Evolutionary conservation across 2,329 filamentous ascomycete species (phyloP).

Genomic region (Sporothrix luriei): DNA sequence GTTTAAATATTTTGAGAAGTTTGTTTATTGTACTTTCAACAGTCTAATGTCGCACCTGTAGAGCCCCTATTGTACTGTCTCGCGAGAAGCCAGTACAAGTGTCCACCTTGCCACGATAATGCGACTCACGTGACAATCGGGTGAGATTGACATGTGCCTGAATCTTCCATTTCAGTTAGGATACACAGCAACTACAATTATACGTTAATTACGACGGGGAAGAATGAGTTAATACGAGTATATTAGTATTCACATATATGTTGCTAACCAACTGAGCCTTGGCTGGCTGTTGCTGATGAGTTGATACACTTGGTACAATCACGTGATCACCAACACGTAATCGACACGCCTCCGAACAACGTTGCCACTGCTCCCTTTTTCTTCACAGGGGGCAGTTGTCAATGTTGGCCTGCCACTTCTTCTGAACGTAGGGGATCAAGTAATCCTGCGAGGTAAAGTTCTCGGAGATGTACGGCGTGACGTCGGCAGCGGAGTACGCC

Average conservation of each 20-base stretch:
- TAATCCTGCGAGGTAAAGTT: constrained; percentile 48
- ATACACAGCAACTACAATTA: not conserved
- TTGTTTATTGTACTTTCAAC: not conserved
- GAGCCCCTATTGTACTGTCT: no score
- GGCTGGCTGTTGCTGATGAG: not conserved
- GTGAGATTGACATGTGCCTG: not conserved
- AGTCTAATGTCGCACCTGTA: no score
- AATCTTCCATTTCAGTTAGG: not conserved
- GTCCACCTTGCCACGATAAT: no score
- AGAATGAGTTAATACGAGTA: not conserved
- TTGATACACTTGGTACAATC: not conserved
- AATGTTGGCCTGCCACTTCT: constrained; percentile 43
- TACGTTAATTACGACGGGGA: not conserved
- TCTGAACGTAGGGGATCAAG: constrained; percentile 46
- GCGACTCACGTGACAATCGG: not conserved
- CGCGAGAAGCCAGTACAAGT: no score
- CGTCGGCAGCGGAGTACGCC: constrained; percentile 43
- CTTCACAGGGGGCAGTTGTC: constrained; percentile 24
- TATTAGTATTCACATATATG: not conserved
- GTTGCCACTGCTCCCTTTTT: not conserved
- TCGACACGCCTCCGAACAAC: not conserved
- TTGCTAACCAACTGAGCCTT: not conserved
- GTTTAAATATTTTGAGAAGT: not conserved
- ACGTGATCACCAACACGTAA: constrained; percentile 8
- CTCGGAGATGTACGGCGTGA: constrained; percentile 47